Evolutionary conservation across 768 basidiomycete genomes (phyloP), one percentile per base, ranked within the genome.

Genomic region (Xanthoconium stramineum): DNA sequence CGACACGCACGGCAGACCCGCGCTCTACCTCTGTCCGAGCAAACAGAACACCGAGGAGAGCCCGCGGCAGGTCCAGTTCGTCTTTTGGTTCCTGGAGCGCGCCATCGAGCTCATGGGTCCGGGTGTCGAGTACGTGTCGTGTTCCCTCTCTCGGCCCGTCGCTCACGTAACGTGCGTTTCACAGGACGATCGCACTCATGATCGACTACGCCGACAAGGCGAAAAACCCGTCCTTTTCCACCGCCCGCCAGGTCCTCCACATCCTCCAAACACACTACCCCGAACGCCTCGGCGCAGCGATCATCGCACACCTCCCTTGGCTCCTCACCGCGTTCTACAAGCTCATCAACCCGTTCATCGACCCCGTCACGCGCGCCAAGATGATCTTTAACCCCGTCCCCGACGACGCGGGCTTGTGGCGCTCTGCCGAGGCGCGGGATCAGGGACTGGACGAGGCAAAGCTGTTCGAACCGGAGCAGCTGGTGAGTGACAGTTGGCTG

Each of bases 181-280:
- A 17, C 58, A 91, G 90, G 68, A 85, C 81, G 11, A 60, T 93
- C 28, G 78, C 78, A 13, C 75, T 92, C 24, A 81, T 94, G 72
- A 84, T 92, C 61, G 85, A 94, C 75, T 91, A 85, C 51, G 87
- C 81, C 6, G 88, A 89, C 66, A 79, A 80, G 66, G 83, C 80
- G 36, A 91, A 89, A 71, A 82, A 64, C 28, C 79, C 82, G 0
- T 75, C 77, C 8, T 48, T 83, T 13, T 32, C 62, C 0, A 74
- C 68, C 11, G 58, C 80, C 8, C 72, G 76, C 11, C 66, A 61
- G 29, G 76, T 82, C 13, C 77, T 88, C 51, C 71, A 78, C 68
- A 87, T 91, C 61, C 76, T 92, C 14, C 91, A 92, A 64, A 80
- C 83, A 24, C 90, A 94, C 66, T 94, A 92, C 63, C 91, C 91